Evolutionary conservation across 202 grass and related monocot genomes (phyloP), one percentile per base, ranked within the genome.

Genomic region (Alloteropsis angusta): DNA sequence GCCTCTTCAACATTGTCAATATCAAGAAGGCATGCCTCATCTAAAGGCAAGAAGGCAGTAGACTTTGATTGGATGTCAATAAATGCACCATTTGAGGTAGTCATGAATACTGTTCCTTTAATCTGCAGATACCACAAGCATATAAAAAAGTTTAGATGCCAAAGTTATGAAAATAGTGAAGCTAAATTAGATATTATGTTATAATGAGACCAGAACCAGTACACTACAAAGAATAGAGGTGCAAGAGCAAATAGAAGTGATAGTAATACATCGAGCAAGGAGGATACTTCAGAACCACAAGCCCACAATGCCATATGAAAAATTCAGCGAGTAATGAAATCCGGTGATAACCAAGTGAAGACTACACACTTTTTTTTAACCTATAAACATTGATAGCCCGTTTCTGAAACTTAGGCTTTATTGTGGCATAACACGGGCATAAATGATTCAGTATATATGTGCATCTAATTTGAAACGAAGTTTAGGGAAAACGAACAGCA

Each of bases 11-110:
- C 87, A 87, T 95, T 70, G 43, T 82, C 64, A 42, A 89, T 85
- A 87, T 85, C 90, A 43, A 90, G 81, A 87, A 98, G 80, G 65
- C 89, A 95, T 25, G 92, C 85, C 72, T 94, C 87, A n/a, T 94
- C 88, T 44, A 94, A 65, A 71, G 91, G 95, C 60, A 97, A 83
- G 59, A 84, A 90, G 79, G 91, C 95, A 80, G 90, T 87, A 23
- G 89, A 88, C 80, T 94, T 97, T 9, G 85, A 80, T 71, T 91
- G 88, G 17, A 94, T 94, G 60, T 97, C 91, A 61, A 97, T 84
- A 71, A 77, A 88, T 82, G 95, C 91, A 35, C 80, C 85, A 80
- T 90, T 90, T 7, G 77, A 69, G 63, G 79, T 84, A 23, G 90
- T 91, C 87, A 90, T 92, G 81, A 84, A 97, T 60, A 97, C 78